A percentile compares a stretch with the other conserved stretches of the same genome.
These are phyloP conservation scores for Septoria linicola DNA, from an alignment of 2,329 filamentous ascomycete species.

Conservation along the genomic window DNA sequence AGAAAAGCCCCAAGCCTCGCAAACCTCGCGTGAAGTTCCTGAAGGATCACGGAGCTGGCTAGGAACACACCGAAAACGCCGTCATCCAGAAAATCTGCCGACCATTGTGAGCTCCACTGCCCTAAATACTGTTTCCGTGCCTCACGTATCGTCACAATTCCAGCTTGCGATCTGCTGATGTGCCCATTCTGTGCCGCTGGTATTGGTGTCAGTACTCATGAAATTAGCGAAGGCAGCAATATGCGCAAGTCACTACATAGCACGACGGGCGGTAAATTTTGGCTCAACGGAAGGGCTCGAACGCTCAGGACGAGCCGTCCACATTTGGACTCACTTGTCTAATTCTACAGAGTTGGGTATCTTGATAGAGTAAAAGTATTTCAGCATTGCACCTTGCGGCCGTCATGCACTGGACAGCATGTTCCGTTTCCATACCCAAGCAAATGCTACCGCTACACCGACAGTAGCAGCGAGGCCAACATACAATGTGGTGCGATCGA, in stretches of 20 bases:
- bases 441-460: slow-evolving; percentile 58
- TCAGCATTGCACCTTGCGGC: background rate
- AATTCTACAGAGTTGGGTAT: slow-evolving; percentile 19
- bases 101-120: background rate
- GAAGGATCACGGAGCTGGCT: background rate
- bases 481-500: slow-evolving; percentile 81
- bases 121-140: too few species aligned
- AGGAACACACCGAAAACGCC: background rate
- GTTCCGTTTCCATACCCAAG: slow-evolving; percentile 59
- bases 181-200: too few species aligned
- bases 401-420: slow-evolving; percentile 23
- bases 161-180: too few species aligned
- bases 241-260: too few species aligned
- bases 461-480: slow-evolving; percentile 74
- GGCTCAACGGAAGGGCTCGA: too few species aligned
- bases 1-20: too few species aligned
- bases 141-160: too few species aligned
- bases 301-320: too few species aligned
- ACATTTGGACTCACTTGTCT: too few species aligned
- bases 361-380: slow-evolving; percentile 2
- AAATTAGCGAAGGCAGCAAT: too few species aligned
- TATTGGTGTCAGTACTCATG: background rate
- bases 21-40: background rate
- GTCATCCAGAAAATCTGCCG: background rate
- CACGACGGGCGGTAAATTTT: too few species aligned